Evolutionary conservation across 2,329 filamentous ascomycete genomes (phyloP).

Genomic region (Colletotrichum filicis): DNA sequence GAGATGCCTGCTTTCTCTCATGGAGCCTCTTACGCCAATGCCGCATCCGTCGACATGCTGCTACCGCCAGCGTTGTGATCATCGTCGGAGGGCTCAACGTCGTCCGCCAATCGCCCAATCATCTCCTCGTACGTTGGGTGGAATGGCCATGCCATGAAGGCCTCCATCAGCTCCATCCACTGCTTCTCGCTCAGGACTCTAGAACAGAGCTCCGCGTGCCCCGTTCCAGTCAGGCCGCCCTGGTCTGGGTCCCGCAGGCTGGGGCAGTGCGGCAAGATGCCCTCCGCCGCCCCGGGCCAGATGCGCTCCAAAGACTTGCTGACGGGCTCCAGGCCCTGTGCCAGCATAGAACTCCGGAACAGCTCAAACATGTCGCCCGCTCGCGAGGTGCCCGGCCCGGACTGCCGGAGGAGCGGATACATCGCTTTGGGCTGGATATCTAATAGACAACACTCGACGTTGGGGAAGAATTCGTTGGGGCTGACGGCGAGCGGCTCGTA

Average conservation of each 20-base stretch:
- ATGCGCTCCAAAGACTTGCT: conserved; percentile 59
- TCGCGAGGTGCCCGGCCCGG: conserved; percentile 51
- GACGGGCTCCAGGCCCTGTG: conserved; percentile 47
- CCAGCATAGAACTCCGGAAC: conserved; percentile 57
- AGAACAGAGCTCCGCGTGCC: conserved; percentile 54
- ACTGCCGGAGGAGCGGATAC: conserved; percentile 59
- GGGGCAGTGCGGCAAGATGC: conserved; percentile 59
- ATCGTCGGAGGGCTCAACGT: conserved; percentile 34
- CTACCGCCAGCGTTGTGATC: not conserved
- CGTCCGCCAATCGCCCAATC: conserved; percentile 52
- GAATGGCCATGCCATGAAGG: conserved; percentile 76
- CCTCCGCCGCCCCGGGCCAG: conserved; percentile 70
- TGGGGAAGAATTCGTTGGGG: conserved; percentile 74
- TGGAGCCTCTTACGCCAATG: not conserved
- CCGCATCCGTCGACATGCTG: conserved; percentile 15
- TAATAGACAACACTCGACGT: conserved; percentile 66
- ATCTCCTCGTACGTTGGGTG: conserved; percentile 60
- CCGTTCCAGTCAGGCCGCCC: conserved; percentile 57
- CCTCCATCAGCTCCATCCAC: conserved; percentile 66
- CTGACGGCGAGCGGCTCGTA: conserved; percentile 75
- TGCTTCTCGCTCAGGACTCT: conserved; percentile 64
- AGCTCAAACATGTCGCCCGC: conserved; percentile 64
- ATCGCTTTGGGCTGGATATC: conserved; percentile 73
- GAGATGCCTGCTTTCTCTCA: not conserved
- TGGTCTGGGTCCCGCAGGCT: conserved; percentile 57